Conservation (phyloP, 1,139 yeast genomes). For the Geotrichum bryndzae region DNA sequence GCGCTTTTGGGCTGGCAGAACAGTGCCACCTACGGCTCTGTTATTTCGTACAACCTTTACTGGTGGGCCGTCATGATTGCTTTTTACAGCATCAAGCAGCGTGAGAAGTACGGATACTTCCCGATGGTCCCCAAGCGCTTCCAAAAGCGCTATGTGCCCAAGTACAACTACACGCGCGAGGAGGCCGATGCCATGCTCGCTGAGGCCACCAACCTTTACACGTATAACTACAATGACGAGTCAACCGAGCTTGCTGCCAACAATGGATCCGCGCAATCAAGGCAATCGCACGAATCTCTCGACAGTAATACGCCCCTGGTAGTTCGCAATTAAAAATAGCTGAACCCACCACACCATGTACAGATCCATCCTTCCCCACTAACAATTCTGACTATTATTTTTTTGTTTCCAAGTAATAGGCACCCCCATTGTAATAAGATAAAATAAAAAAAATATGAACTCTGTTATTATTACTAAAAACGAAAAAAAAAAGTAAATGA, state of each 20-base stretch:
- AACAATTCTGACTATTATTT: not conserved
- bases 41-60: conserved; percentile 63
- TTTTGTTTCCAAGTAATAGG: not conserved
- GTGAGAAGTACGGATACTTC: conserved; percentile 7
- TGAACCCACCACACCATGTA: not conserved
- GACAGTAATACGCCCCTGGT: conserved; percentile 25
- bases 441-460: too few relatives aligned
- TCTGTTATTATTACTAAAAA: not conserved
- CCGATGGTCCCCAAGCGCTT: conserved; percentile 9
- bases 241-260: not conserved
- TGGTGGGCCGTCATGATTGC: conserved; percentile 8
- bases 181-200: conserved; percentile 10
- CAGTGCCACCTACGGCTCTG: conserved; percentile 84
- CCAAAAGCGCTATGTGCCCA: conserved; percentile 6
- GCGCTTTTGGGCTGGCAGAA: conserved; percentile 88
- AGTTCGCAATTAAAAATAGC: not conserved
- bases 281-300: conserved; percentile 19
- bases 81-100: conserved; percentile 12
- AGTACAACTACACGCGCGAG: conserved; percentile 8
- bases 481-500: not conserved
- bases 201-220: conserved; percentile 12
- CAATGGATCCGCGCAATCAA: not conserved
- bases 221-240: not conserved
- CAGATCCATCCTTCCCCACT: not conserved
- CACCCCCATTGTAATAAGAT: too few relatives aligned